Evolutionary conservation across 495 filamentous ascomycete species (phyloP).

Genomic region (Penicillium paxilli): DNA sequence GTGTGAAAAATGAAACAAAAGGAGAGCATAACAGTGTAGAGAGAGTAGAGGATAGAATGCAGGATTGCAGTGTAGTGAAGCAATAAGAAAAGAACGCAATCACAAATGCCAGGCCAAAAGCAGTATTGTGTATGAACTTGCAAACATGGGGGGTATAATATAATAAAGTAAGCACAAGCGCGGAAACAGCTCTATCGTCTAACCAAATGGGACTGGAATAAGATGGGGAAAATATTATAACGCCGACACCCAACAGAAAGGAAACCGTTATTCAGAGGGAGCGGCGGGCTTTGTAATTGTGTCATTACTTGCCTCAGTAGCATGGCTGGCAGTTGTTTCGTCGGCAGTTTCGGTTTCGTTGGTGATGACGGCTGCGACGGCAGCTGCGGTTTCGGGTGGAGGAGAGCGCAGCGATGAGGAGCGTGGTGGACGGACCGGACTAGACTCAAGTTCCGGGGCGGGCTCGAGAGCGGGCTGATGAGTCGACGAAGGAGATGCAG

Average conservation of each 20-base stretch:
- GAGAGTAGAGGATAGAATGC: not conserved
- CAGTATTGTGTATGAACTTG: conserved; percentile 20
- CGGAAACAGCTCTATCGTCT: conserved; percentile 29
- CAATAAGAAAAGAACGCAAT: not conserved
- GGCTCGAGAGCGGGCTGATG: conserved; percentile 34
- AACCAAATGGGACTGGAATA: conserved; percentile 15
- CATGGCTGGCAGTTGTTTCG: not conserved
- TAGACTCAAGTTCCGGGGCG: conserved; percentile 34
- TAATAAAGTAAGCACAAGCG: conserved; percentile 27
- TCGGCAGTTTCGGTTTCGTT: not conserved
- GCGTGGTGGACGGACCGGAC: conserved; percentile 34
- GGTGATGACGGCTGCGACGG: conserved; percentile 9
- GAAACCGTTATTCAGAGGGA: conserved; percentile 4
- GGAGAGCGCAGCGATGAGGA: conserved; percentile 38
- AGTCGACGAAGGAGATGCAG: conserved; percentile 19
- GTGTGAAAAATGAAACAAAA: too few relatives aligned
- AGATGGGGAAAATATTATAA: conserved; percentile 12
- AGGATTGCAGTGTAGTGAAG: not conserved
- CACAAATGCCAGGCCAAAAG: conserved; percentile 20
- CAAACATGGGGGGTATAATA: not conserved
- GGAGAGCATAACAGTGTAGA: not conserved
- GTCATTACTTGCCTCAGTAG: not conserved
- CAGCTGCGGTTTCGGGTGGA: conserved; percentile 8
- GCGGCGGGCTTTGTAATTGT: not conserved
- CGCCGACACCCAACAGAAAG: conserved; percentile 12